Evolutionary conservation across 2,329 filamentous ascomycete genomes (phyloP).

Genomic region (Penicillium sp.): DNA sequence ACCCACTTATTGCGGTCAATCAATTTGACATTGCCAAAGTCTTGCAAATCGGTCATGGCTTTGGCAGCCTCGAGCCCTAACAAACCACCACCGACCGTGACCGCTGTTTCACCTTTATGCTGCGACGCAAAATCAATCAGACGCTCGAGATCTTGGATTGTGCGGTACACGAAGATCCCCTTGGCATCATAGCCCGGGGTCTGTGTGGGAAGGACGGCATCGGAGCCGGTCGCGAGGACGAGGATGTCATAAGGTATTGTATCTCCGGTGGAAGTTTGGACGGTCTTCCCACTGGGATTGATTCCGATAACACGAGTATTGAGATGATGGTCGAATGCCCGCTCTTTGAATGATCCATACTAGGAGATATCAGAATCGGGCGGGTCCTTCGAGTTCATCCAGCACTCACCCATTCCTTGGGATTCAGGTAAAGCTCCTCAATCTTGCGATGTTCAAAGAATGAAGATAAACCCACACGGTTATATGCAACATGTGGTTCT

Average conservation of each 20-base stretch:
- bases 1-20: conserved; percentile 83
- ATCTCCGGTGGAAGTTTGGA: conserved; percentile 66
- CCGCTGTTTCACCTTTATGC: conserved; percentile 63
- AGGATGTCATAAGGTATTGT: conserved; percentile 72
- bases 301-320: conserved; percentile 70
- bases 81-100: conserved; percentile 78
- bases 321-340: conserved; percentile 67
- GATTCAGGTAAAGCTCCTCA: conserved; percentile 84
- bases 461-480: conserved; percentile 80
- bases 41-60: conserved; percentile 80
- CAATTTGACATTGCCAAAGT: conserved; percentile 68
- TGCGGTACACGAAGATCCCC: conserved; percentile 86
- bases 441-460: conserved; percentile 84
- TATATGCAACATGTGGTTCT: conserved; percentile 82
- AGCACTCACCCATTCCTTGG: conserved; percentile 66
- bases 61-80: conserved; percentile 85
- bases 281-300: conserved; percentile 58
- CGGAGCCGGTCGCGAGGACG: conserved; percentile 79
- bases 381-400: not conserved
- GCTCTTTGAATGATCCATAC: conserved; percentile 64
- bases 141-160: conserved; percentile 71
- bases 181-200: conserved; percentile 74
- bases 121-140: conserved; percentile 68
- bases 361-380: conserved; percentile 25
- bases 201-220: conserved; percentile 67